A percentile compares a stretch with the other conserved stretches of the same genome.
Conservation (phyloP, 805 yeast species). For the Zygosaccharomyces lentus region DNA sequence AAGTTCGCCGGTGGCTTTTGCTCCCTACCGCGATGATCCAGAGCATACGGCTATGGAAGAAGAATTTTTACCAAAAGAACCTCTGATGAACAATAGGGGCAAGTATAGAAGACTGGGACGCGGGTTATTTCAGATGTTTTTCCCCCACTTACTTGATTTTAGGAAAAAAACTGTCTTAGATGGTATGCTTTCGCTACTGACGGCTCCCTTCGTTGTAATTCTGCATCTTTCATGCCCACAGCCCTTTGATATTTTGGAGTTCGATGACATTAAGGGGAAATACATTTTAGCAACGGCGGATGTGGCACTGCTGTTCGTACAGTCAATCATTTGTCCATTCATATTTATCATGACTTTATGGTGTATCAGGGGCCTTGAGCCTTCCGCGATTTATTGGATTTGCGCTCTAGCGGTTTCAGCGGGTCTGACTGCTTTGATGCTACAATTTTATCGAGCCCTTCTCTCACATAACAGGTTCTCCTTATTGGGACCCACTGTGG, state of each 20-base stretch:
- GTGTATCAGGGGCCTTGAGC: constrained; percentile 14
- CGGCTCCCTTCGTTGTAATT: constrained; percentile 35
- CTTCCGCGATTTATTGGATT: constrained; percentile 14
- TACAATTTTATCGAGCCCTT: constrained; percentile 16
- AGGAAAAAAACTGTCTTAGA: constrained; percentile 24
- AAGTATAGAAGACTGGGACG: constrained; percentile 5
- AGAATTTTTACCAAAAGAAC: background rate
- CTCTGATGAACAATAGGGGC: constrained; percentile 2
- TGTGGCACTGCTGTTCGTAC: constrained; percentile 27
- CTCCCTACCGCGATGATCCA: constrained; percentile 26
- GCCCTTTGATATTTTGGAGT: constrained; percentile 25
- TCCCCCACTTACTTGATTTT: constrained; percentile 36
- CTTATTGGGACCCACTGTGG: constrained; percentile 13
- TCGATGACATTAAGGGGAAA: constrained; percentile 21
- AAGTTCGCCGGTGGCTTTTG: constrained; percentile 26
- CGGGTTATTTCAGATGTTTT: constrained; percentile 16
- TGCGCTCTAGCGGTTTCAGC: constrained; percentile 13
- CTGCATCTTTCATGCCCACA: constrained; percentile 38
- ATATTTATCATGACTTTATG: constrained; percentile 20
- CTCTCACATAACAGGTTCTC: constrained; percentile 23
- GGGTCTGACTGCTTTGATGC: constrained; percentile 9
- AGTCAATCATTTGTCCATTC: constrained; percentile 34
- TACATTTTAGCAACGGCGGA: constrained; percentile 20
- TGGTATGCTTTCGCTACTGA: constrained; percentile 29
- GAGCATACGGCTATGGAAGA: constrained; percentile 8